These are phyloP conservation scores for Phialophora tarda DNA, from an alignment of 2,329 filamentous ascomycete species.

Conservation along the genomic window DNA sequence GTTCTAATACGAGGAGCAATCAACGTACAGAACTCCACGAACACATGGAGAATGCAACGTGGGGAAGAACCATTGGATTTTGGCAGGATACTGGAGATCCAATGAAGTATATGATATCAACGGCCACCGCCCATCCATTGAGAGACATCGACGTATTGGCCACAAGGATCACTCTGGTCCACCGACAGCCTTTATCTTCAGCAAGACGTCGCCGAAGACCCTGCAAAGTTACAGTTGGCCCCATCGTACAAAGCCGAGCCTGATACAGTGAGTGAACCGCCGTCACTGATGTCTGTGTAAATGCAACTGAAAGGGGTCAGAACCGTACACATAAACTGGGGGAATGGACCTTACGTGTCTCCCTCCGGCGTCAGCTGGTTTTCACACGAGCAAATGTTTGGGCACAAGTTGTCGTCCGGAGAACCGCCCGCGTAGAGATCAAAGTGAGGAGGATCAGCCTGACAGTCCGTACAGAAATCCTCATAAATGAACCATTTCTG, in stretches of 20 bases:
- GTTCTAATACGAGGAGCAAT: conserved; percentile 27
- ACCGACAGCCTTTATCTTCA: not conserved
- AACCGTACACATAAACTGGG: not conserved
- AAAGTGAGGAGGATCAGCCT: conserved; percentile 15
- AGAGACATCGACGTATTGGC: not conserved
- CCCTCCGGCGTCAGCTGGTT: conserved; percentile 12
- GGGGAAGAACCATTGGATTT: conserved; percentile 34
- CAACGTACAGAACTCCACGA: conserved; percentile 28
- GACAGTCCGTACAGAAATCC: conserved; percentile 17
- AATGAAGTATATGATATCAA: not conserved
- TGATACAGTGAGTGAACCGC: conserved; percentile 10
- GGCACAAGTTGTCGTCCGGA: conserved; percentile 14
- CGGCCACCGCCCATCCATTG: not conserved
- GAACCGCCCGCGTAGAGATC: conserved; percentile 15
- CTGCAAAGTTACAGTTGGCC: conserved; percentile 11
- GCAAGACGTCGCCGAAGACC: conserved; percentile 14
- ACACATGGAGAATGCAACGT: conserved; percentile 30
- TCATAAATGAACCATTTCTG: conserved; percentile 20
- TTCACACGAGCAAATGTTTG: conserved; percentile 14
- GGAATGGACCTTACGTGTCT: conserved; percentile 10
- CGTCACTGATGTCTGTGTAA: conserved; percentile 14
- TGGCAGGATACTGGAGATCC: conserved; percentile 26
- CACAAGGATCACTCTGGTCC: not conserved
- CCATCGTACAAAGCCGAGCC: conserved; percentile 15
- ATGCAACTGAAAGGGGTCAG: conserved; percentile 13